Conservation (phyloP, 495 filamentous ascomycete species). For the Aspergillus haitiensis region DNA sequence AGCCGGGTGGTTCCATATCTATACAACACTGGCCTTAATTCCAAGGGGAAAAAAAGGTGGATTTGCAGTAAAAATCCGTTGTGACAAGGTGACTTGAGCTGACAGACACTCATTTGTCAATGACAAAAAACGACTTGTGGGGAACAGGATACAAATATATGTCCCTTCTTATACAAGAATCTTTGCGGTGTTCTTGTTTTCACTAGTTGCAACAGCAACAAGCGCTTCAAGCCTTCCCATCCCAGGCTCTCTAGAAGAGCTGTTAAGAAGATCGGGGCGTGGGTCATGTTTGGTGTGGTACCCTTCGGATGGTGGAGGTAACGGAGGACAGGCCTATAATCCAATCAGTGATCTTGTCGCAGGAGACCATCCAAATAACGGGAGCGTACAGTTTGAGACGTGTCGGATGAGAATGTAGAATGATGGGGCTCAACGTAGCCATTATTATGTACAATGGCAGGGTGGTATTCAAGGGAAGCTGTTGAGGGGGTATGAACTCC, state of each 20-base stretch:
- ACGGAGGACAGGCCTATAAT: constrained; percentile 44
- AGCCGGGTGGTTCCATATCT: constrained; percentile 12
- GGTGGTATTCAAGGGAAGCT: constrained; percentile 61
- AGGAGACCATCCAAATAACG: constrained; percentile 32
- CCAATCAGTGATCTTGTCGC: constrained; percentile 41
- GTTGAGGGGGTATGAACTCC: constrained; percentile 65
- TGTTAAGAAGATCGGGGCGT: constrained; percentile 34
- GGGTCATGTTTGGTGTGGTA: constrained; percentile 39
- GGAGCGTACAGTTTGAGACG: constrained; percentile 44
- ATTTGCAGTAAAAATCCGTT: not conserved
- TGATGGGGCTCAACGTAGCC: constrained; percentile 58
- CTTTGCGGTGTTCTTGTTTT: constrained; percentile 61
- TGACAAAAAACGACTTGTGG: not conserved
- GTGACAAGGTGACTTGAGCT: too few species aligned
- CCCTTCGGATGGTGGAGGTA: constrained; percentile 37
- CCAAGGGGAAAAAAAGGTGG: constrained; percentile 15
- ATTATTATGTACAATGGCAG: constrained; percentile 64
- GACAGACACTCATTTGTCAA: too few species aligned
- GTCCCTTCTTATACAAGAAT: constrained; percentile 34
- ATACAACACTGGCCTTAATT: constrained; percentile 22
- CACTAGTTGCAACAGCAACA: constrained; percentile 85
- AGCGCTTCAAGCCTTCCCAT: constrained; percentile 79
- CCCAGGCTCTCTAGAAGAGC: constrained; percentile 40
- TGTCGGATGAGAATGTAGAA: constrained; percentile 44
- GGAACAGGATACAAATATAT: not conserved